phyloP scores from a whole-genome alignment of 108 stramenopile species.

The Cyclotella sp. region DNA sequence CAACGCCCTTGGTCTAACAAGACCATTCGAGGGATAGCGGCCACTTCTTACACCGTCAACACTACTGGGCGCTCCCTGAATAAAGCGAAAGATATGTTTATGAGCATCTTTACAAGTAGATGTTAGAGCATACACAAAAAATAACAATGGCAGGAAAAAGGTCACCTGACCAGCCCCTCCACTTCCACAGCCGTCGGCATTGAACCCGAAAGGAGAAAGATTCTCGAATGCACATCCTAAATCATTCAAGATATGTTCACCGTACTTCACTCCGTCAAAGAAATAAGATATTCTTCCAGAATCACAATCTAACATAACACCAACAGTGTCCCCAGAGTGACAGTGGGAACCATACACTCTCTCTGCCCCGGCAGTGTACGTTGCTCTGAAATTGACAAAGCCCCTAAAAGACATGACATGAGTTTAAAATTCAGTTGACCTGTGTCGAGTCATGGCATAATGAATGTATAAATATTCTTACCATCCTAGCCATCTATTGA shows the following conservation, averaged over 20 bases:
- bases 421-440: neutral
- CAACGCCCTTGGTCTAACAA: conserved; percentile 76
- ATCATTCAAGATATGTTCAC: conserved; percentile 94
- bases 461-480: conserved; percentile 10
- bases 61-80: conserved; percentile 80
- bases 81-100: conserved; percentile 4
- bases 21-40: conserved; percentile 77
- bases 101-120: neutral
- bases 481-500: conserved; percentile 89
- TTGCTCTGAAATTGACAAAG: conserved; percentile 94
- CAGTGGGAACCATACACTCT: conserved; percentile 92
- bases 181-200: conserved; percentile 86
- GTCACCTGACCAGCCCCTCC: conserved; percentile 76
- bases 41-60: conserved; percentile 70
- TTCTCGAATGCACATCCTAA: conserved; percentile 96
- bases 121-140: neutral
- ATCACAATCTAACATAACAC: conserved; percentile 95
- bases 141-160: neutral
- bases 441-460: neutral
- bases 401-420: conserved; percentile 50
- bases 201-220: conserved; percentile 87
- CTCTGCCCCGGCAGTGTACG: conserved; percentile 88
- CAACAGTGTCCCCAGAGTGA: conserved; percentile 92
- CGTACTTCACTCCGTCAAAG: conserved; percentile 95
- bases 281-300: conserved; percentile 92